Base-by-base conservation (phyloP, 1,284 basidiomycete genomes). In the Meripilus lineatus region DNA sequence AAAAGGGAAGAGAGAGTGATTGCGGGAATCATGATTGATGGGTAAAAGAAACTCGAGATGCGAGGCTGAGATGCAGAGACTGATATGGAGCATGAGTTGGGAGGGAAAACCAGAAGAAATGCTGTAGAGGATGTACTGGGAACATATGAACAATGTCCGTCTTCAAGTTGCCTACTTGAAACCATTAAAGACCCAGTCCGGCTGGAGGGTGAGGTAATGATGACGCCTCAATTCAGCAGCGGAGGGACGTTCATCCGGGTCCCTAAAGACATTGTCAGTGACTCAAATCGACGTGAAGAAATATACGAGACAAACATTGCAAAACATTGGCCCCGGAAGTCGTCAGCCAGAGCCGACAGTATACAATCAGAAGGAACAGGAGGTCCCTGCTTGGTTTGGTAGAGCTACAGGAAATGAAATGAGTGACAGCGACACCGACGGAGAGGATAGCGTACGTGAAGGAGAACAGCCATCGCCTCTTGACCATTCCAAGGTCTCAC, bases 401-500 rank as follows among this genome's bases (percentile, higher is more conserved):
- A 91, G 40, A 95, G 74, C 88, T 89, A 55, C 61, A 47, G 14
- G 21, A 10, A 5, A 32, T 14, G 30, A 50, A 48, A 28, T 17
- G 6, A 23, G 21, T n/a, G 14, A 43, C 30, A 52, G 15, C 20
- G n/a, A 24, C 18, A 43, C 5, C 10, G 14, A 4, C 13, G 35
- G 1, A 22, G 21, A 10, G 10, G n/a, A 30, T n/a, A 24, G 61
- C 74, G 49, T 57, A 92, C 90, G 75, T 93, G 90, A 64, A 93
- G 88, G 83, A 99, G 90, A 49, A 96, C 94, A 5, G 92, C 88
- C 50, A 96, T 77, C 48, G 84, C 82, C 63, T 95, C 91, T 54
- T 92, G 83, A 21, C 89, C 86, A 17, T 75, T 81, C 96, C 96
- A 99, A 4, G 96, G 95, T 40, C 95, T 71, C 56, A 85, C 78